Base-by-base conservation (phyloP, 2,329 filamentous ascomycete species). In the Ophiobolus disseminans region DNA sequence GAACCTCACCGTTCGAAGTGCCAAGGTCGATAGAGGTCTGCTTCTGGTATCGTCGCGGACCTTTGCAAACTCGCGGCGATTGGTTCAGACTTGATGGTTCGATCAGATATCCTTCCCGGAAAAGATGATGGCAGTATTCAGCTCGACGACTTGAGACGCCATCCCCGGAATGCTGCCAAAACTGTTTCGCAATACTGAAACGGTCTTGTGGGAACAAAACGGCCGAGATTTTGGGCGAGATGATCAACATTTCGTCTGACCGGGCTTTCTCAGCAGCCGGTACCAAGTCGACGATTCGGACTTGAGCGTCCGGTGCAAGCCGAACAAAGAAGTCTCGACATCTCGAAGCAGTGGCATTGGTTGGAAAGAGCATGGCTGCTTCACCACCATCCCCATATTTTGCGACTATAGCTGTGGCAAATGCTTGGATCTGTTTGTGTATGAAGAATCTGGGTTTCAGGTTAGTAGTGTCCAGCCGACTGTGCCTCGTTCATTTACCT, bases 161-260 rank as follows among this genome's bases (percentile, higher is more conserved):
- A 53, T 96, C 92, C 16, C 94, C 94, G 0, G 90, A 89, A 72
- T 99, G 94, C 72, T 97, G 94, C 94, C 94, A 99, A 66, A 96
- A 97, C 64, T 91, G 84, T 73, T 97, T 97, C n/a, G 91, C 90
- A 50, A 89, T 73, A 4, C 84, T 75, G 62, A 87, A 92, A 14
- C 85, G 75, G 10, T 86, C 82, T 36, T 82, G 78, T 0, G 86
- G 84, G 61, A 88, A 91, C 32, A 97, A 69, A 3, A 96, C 86
- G 19, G 76, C 78, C 5, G 74, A 78, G 3, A 80, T 56, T 30
- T 63, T 70, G 0, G 78, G 76, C 16, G 74, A 71, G 3, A 78
- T 77, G 25, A 80, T 75, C 4, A 70, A 66, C 8, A 69, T 48
- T n/a, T 70, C 68, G 32, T 80, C 74, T 1, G 82, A 76, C 4